Conservation (phyloP, 1,284 basidiomycete species). For the Apiotrichum siamense region DNA sequence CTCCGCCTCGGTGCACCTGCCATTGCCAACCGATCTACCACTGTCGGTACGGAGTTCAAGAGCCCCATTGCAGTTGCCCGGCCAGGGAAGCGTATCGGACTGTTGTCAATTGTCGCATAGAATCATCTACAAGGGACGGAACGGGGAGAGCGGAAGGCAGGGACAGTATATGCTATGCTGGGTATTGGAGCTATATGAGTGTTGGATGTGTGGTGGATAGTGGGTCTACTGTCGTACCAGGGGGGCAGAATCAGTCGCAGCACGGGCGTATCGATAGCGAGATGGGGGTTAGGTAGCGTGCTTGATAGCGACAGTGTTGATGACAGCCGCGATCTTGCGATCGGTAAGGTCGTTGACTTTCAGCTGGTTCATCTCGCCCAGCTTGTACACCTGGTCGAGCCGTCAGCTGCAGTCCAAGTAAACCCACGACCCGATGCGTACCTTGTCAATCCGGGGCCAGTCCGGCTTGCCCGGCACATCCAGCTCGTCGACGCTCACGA, state of each 20-base stretch:
- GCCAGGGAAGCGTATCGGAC: slow-evolving; percentile 42
- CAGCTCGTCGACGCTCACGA: slow-evolving; percentile 12
- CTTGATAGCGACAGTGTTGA: slow-evolving; percentile 74
- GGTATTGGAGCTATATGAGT: slow-evolving; percentile 1
- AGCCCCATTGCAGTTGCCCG: slow-evolving; percentile 42
- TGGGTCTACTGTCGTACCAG: not conserved
- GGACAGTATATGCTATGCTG: slow-evolving; percentile 8
- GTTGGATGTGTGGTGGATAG: not conserved
- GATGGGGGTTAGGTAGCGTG: slow-evolving; percentile 50
- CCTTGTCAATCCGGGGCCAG: slow-evolving; percentile 68
- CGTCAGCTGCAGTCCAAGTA: not conserved
- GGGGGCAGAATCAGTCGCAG: no score
- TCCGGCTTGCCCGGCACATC: slow-evolving; percentile 32
- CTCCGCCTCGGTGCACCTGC: slow-evolving; percentile 35
- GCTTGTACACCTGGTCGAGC: slow-evolving; percentile 65
- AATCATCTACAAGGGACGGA: not conserved
- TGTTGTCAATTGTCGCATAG: slow-evolving; percentile 38
- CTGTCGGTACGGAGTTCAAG: slow-evolving; percentile 34
- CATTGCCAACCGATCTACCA: slow-evolving; percentile 9
- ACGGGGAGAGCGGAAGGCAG: not conserved
- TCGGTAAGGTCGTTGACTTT: slow-evolving; percentile 33
- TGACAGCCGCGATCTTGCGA: slow-evolving; percentile 61
- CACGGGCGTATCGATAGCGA: not conserved
- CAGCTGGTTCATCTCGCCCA: slow-evolving; percentile 52
- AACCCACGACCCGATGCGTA: slow-evolving; percentile 39